Evolutionary conservation across 176 grass and related monocot genomes (phyloP).

Genomic region (Sorghum bicolor): Sorghum_bicolor_NCBIv3 NC_012875.2:60568001-60568500

Average conservation of each 20-base stretch:
- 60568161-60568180: slow-evolving; percentile 63
- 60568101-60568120: slow-evolving; percentile 62
- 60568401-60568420: not conserved
- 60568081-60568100: slow-evolving; percentile 61
- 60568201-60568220: slow-evolving; percentile 45
- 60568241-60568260: slow-evolving; percentile 64
- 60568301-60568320: slow-evolving; percentile 76
- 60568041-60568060: slow-evolving; percentile 38
- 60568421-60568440: slow-evolving; percentile 38
- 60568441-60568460: slow-evolving; percentile 56
- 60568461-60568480: slow-evolving; percentile 17
- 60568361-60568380: slow-evolving; percentile 19
- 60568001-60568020: slow-evolving; percentile 62
- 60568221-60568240: slow-evolving; percentile 46
- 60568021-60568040: slow-evolving; percentile 43
- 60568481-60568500: too few relatives aligned
- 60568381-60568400: not conserved
- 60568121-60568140: slow-evolving; percentile 51
- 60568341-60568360: slow-evolving; percentile 42
- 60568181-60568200: slow-evolving; percentile 77
- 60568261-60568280: slow-evolving; percentile 61
- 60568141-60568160: slow-evolving; percentile 52
- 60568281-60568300: slow-evolving; percentile 63
- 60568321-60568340: slow-evolving; percentile 58
- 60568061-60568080: slow-evolving; percentile 41